Base-by-base conservation (phyloP, 2,329 filamentous ascomycete genomes). In the Aspergillus alliaceus region DNA sequence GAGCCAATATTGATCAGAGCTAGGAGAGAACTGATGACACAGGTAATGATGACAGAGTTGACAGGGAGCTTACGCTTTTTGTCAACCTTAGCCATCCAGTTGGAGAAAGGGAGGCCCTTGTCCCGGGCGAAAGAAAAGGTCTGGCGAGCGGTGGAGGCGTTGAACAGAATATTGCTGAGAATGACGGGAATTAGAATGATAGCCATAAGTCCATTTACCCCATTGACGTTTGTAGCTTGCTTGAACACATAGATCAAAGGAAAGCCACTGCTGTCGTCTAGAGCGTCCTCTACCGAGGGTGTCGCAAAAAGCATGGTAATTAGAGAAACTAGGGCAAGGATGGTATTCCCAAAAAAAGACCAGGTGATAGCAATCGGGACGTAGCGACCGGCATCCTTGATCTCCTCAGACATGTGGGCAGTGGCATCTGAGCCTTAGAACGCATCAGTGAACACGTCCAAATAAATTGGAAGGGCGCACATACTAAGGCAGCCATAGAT, bases 1-100 rank as follows among this genome's bases (percentile, higher is more conserved):
- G 78, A 82, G 22, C 79, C 80, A 42, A 84, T 79, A 65, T 82
- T 82, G 68, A 84, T 82, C 6, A 81, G 67, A 0, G 76, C 76
- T 7, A 82, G 67, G 4, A 80, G 66, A 1, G 66, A 63, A 44
- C 63, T 69, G 58, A 76, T 68, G 1, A 63, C 29, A 40, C 69
- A 67, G 3, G 72, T 72, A 1, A 73, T 47, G 1, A 56, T 61
- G 24, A 76, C 70, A 0, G 79, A 70, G 47, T 76, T 77, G 1
- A 77, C 66, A 1, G 80, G 80, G 34, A 82, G 73, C 37, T 75
- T 70, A 54, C 68, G 72, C 20, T 61, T 65, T 1, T 62, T 59
- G 52, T 77, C 66, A 39, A 78, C 69, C 53, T 65, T 53, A 2
- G 74, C 69, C 18, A 81, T 75, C 64, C 72, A 78, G 1, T 42